A percentile compares a stretch with the other conserved stretches of the same genome.
phyloP scores from a whole-genome alignment of 805 yeast genomes.

The Schwanniomyces sp. region DNA sequence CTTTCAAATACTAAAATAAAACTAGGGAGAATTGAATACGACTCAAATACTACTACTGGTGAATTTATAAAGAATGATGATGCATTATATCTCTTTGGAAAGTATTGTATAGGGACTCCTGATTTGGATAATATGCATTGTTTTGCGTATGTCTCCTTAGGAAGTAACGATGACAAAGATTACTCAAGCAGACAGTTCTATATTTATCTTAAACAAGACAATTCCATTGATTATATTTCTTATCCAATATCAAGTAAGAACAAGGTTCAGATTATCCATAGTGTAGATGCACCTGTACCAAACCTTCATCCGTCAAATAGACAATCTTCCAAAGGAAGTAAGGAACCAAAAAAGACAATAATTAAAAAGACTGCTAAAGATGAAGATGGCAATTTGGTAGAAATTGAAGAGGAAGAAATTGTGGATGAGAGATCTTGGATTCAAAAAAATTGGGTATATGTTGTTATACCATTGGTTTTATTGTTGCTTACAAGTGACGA shows the following conservation, averaged over 20 bases:
- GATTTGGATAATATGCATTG: constrained; percentile 30
- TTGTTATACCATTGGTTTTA: constrained; percentile 50
- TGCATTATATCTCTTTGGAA: constrained; percentile 6
- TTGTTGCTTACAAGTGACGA: constrained; percentile 24
- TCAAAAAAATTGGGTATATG: constrained; percentile 63
- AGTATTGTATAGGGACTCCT: constrained; percentile 31
- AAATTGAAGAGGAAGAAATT: constrained; percentile 20
- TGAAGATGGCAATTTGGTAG: constrained; percentile 24
- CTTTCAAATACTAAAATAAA: constrained; percentile 1
- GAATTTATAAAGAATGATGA: constrained; percentile 7
- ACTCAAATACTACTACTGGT: constrained; percentile 6
- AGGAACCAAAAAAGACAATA: constrained; percentile 8
- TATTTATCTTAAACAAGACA: constrained; percentile 7
- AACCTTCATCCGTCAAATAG: constrained; percentile 23
- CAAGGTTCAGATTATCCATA: constrained; percentile 5
- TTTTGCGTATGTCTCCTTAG: constrained; percentile 17
- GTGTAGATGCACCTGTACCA: constrained; percentile 23
- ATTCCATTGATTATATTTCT: constrained; percentile 5
- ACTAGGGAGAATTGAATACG: constrained; percentile 16
- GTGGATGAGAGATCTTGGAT: constrained; percentile 45
- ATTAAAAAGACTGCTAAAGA: constrained; percentile 19
- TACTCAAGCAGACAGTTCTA: constrained; percentile 7
- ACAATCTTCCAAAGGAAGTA: neutral
- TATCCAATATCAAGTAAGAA: neutral
- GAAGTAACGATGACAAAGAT: neutral